phyloP scores from a whole-genome alignment of 768 basidiomycete species.

The Phylloporus arenicola region DNA sequence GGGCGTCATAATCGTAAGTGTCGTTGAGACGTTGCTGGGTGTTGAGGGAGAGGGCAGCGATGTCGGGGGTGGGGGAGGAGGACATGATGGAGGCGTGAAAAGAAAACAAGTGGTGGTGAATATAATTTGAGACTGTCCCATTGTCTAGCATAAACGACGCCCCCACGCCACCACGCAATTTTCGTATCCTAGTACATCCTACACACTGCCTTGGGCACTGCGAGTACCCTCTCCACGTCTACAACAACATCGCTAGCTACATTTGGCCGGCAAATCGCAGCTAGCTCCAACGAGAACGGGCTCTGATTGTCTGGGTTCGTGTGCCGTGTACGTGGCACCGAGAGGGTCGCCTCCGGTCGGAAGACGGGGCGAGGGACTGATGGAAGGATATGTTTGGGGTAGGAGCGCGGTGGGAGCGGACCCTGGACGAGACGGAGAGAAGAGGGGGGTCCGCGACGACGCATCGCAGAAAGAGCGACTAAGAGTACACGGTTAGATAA shows the following conservation, averaged over 20 bases:
- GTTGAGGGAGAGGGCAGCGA: constrained; percentile 70
- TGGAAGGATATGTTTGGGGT: constrained; percentile 62
- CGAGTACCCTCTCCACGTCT: constrained; percentile 44
- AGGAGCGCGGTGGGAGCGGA: constrained; percentile 55
- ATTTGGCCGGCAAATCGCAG: constrained; percentile 14
- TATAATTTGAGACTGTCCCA: neutral
- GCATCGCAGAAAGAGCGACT: constrained; percentile 36
- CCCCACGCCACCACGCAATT: constrained; percentile 29
- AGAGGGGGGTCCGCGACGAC: constrained; percentile 63
- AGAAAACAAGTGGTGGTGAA: too few species aligned
- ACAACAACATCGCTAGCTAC: constrained; percentile 27
- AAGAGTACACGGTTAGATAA: neutral
- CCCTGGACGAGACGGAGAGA: constrained; percentile 58
- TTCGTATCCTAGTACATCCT: neutral
- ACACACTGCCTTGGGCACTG: constrained; percentile 43
- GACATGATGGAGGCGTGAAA: constrained; percentile 55
- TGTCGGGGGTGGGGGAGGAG: constrained; percentile 69
- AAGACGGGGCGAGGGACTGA: constrained; percentile 56
- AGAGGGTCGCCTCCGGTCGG: constrained; percentile 27
- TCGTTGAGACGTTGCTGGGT: constrained; percentile 79
- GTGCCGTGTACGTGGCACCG: constrained; percentile 15
- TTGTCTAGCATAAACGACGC: constrained; percentile 20
- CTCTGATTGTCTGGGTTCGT: constrained; percentile 16
- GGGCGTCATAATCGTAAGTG: constrained; percentile 75
- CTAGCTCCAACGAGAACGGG: constrained; percentile 18